phyloP scores from a whole-genome alignment of 345 rosid species.

The Ceriops zippeliana region DNA sequence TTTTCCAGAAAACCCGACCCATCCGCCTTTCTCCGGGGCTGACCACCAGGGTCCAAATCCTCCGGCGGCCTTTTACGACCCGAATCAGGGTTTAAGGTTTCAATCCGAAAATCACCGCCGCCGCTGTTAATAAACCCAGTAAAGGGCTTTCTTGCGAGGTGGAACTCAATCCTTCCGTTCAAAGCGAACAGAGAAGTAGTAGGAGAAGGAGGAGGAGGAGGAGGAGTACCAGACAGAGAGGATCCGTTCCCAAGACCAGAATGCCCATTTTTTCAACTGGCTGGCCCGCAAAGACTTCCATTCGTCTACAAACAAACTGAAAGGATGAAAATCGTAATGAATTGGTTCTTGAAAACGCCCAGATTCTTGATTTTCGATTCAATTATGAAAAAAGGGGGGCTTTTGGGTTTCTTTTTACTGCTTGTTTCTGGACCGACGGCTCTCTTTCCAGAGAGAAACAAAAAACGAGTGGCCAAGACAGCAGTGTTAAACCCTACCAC shows the following conservation, averaged over 20 bases:
- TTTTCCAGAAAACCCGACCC: constrained; percentile 47
- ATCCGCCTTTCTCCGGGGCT: constrained; percentile 37
- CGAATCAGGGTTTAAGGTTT: constrained; percentile 58
- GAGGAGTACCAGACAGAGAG: neutral
- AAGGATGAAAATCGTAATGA: too few relatives aligned
- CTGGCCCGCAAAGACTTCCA: too few relatives aligned
- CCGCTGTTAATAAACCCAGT: constrained; percentile 31
- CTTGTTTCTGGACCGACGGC: neutral
- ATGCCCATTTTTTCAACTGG: neutral
- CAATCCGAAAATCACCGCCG: constrained; percentile 58
- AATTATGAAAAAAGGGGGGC: too few relatives aligned
- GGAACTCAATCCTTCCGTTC: constrained; percentile 51
- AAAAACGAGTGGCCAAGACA: neutral
- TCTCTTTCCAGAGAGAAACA: constrained; percentile 4
- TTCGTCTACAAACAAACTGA: too few relatives aligned
- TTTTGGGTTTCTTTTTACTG: too few relatives aligned
- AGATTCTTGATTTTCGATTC: too few relatives aligned
- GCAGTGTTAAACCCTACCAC: constrained; percentile 60
- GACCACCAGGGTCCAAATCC: constrained; percentile 13
- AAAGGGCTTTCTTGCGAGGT: constrained; percentile 56
- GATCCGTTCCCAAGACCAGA: constrained; percentile 5
- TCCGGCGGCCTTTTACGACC: constrained; percentile 18
- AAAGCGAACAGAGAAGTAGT: neutral
- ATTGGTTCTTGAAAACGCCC: too few relatives aligned
- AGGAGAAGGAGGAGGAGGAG: constrained; percentile 18